A percentile compares a stretch with the other conserved stretches of the same genome.
These are phyloP conservation scores for Akanthomyces dipterigenus DNA, from an alignment of 2,329 filamentous ascomycete genomes.

Conservation along the genomic window DNA sequence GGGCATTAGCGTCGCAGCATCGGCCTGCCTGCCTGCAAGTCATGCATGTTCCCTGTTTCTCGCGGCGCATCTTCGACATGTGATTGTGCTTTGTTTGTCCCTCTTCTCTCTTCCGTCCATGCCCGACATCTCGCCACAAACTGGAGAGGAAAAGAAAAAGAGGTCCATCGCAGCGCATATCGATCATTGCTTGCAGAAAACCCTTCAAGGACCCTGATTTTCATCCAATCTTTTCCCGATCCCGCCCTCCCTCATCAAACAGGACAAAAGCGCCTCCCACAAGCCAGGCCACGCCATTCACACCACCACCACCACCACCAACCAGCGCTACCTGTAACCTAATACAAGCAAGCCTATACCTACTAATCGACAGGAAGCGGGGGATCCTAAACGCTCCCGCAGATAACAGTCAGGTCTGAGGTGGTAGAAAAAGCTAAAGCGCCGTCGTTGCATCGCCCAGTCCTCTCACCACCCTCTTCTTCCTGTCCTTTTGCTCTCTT, in stretches of 20 bases:
- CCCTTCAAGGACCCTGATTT: neutral
- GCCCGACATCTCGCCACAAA: too few species aligned
- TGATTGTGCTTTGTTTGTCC: neutral
- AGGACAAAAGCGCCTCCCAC: neutral
- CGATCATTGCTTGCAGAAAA: neutral
- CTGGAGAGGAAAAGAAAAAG: too few species aligned
- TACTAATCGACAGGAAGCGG: neutral
- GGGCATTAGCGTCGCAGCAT: neutral
- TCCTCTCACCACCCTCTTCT: neutral
- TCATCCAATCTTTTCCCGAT: neutral
- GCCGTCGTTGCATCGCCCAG: neutral
- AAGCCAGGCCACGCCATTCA: neutral
- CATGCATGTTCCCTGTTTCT: neutral
- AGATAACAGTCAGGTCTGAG: neutral
- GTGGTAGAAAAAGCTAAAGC: neutral
- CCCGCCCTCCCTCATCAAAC: neutral
- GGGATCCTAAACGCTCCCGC: conserved; percentile 2
- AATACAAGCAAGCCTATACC: neutral
- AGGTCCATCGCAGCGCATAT: too few species aligned
- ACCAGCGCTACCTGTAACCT: neutral
- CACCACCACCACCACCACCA: neutral
- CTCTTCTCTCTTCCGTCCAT: too few species aligned
- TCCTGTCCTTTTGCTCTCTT: neutral
- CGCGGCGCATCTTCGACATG: neutral
- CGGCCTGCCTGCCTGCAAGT: neutral